Conservation (phyloP, 2,329 filamentous ascomycete species). For the Curvularia lunata region DNA sequence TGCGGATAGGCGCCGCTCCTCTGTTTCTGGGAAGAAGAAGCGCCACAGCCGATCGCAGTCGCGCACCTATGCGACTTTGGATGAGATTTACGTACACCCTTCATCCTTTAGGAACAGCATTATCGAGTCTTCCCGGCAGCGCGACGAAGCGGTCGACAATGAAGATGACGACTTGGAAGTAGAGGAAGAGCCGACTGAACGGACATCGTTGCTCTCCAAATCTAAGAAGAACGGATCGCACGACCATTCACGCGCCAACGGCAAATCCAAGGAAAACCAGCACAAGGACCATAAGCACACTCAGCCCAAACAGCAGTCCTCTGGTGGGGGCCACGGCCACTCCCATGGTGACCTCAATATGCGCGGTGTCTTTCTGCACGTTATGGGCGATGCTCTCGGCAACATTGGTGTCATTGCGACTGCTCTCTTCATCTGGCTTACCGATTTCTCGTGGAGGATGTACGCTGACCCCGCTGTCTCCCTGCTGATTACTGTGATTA, state of each 20-base stretch:
- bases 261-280: slow-evolving; percentile 31
- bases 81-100: slow-evolving; percentile 81
- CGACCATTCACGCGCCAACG: slow-evolving; percentile 18
- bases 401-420: slow-evolving; percentile 86
- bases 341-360: slow-evolving; percentile 92
- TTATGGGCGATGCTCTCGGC: slow-evolving; percentile 81
- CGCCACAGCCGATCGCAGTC: slow-evolving; percentile 67
- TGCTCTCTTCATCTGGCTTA: slow-evolving; percentile 90
- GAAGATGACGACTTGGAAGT: slow-evolving; percentile 58
- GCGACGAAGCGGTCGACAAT: slow-evolving; percentile 61
- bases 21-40: slow-evolving; percentile 51
- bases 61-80: slow-evolving; percentile 63
- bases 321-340: slow-evolving; percentile 70
- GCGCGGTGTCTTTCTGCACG: slow-evolving; percentile 73
- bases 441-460: slow-evolving; percentile 77
- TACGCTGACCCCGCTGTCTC: slow-evolving; percentile 94
- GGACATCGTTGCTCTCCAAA: slow-evolving; percentile 46
- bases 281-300: slow-evolving; percentile 82
- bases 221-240: slow-evolving; percentile 34
- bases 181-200: slow-evolving; percentile 51
- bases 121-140: slow-evolving; percentile 75
- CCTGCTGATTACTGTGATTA: slow-evolving; percentile 85
- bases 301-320: slow-evolving; percentile 69
- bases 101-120: slow-evolving; percentile 91
- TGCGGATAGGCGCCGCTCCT: slow-evolving; percentile 29